Percentiles rank a stretch among this genome's conserved stretches.
These are phyloP conservation scores for Teratosphaeria nubilosa DNA, from an alignment of 2,329 filamentous ascomycete species.

Conservation along the genomic window DNA sequence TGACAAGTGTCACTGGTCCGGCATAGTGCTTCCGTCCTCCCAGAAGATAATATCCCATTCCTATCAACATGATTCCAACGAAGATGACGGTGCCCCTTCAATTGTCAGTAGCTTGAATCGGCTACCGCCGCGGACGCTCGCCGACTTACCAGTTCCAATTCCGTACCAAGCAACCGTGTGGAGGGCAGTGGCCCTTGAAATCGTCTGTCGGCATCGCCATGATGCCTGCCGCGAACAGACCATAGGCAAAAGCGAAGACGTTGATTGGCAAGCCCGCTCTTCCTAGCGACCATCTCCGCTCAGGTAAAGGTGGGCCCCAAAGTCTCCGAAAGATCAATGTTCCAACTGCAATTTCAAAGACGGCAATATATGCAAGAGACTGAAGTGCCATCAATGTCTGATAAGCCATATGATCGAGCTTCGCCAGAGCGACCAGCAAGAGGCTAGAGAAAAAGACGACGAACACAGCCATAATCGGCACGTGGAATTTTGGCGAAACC, in stretches of 20 bases:
- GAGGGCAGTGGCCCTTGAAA: not conserved
- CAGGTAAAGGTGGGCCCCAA: conserved; percentile 20
- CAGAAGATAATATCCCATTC: conserved; percentile 9
- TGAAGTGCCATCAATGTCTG: not conserved
- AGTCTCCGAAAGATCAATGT: not conserved
- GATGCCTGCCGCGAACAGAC: not conserved
- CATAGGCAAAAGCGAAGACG: not conserved
- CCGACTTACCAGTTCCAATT: not conserved
- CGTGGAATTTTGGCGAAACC: not conserved
- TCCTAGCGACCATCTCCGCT: conserved; percentile 29
- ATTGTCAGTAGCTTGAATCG: not conserved
- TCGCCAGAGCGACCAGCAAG: not conserved
- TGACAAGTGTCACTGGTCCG: conserved; percentile 21
- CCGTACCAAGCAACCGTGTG: not conserved
- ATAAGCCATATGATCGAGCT: not conserved
- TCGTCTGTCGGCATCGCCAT: not conserved
- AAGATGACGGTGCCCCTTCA: conserved; percentile 4
- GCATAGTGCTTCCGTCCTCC: conserved; percentile 10
- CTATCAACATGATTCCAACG: conserved; percentile 4
- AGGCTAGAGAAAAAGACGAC: not conserved
- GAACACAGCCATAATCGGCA: not conserved
- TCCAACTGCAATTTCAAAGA: not conserved
- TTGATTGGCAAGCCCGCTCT: conserved; percentile 28
- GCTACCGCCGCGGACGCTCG: not conserved
- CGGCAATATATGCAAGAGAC: not conserved